Evolutionary conservation across 2,329 filamentous ascomycete species (phyloP).

Genomic region (Emmonsiellopsis sp.): DNA sequence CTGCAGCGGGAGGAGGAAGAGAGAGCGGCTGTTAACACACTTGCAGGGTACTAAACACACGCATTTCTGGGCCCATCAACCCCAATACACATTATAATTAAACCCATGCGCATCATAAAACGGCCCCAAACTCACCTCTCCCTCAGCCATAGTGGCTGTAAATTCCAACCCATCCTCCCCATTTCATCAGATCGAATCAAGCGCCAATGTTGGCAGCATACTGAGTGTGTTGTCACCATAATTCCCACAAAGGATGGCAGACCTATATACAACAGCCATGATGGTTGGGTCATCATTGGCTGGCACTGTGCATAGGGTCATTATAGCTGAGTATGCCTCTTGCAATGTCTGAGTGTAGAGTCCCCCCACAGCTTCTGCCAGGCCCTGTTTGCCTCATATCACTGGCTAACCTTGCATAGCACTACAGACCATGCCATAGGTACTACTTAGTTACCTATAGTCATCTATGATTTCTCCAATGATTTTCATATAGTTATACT

Average conservation of each 20-base stretch:
- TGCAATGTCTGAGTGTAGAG: neutral
- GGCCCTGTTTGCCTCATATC: neutral
- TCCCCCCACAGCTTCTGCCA: neutral
- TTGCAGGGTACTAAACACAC: too few relatives aligned
- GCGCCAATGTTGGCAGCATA: neutral
- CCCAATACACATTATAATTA: conserved; percentile 8
- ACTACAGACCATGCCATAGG: neutral
- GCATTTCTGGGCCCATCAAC: too few relatives aligned
- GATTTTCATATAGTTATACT: neutral
- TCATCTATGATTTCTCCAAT: neutral
- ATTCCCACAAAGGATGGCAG: conserved; percentile 26
- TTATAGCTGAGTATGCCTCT: conserved; percentile 10
- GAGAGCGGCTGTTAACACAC: too few relatives aligned
- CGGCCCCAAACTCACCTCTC: conserved; percentile 6
- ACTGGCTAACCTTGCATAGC: neutral
- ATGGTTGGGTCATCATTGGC: conserved; percentile 40
- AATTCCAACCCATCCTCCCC: conserved; percentile 1
- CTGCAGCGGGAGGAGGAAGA: too few relatives aligned
- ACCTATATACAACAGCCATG: conserved; percentile 40
- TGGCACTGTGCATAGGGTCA: conserved; percentile 33
- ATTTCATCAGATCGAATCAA: neutral
- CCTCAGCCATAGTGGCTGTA: conserved; percentile 1
- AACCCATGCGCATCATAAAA: conserved; percentile 11
- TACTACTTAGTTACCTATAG: too few relatives aligned
- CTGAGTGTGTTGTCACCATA: neutral